Base-by-base conservation (phyloP, 2,329 filamentous ascomycete species). In the Ustulina deusta region DNA sequence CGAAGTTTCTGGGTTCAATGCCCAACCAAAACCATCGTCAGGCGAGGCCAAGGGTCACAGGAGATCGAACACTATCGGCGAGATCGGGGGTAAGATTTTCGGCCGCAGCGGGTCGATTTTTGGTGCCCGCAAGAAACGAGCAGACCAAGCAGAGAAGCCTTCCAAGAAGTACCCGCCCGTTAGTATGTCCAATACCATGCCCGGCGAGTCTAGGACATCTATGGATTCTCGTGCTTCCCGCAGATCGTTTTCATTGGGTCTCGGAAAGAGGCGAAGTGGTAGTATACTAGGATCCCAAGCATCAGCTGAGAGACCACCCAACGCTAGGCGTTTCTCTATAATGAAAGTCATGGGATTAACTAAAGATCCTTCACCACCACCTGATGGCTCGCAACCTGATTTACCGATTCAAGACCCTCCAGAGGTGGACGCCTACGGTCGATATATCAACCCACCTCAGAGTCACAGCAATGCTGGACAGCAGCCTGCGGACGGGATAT, bases 31-130 rank as follows among this genome's bases (percentile, higher is more conserved):
- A 25, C 80, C 82, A 69, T 59, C 56, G 3, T 48, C 73, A 17
- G 74, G 75, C 29, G 83, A 85, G 54, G 78, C 73, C 69, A 82
- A 85, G 77, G 84, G 86, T 38, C 92, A 93, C 81, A 90, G 89
- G 78, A 84, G 89, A 76, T 93, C 90, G 29, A 90, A 88, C 81
- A 92, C 92, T 71, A 93, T 93, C 82, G 93, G 89, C 76, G 93
- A 88, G 80, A 88, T 97, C 65, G 90, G 93, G 61, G 93, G 93
- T 74, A 96, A 92, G 80, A 83, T 97, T 40, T 92, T 97, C 79
- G 93, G 93, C 48, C 90, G 94, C 69, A 93, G 90, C 72, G 92
- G 91, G 15, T 96, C 93, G 9, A 85, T 96, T 66, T 94, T 96
- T 77, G 90, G 91, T n/a, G 86, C 88, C 44, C 77, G 76, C 48